A percentile compares a stretch with the other conserved stretches of the same genome.
Evolutionary conservation across 2,329 filamentous ascomycete genomes (phyloP).

Genomic region (Ophiostoma quercus): DNA sequence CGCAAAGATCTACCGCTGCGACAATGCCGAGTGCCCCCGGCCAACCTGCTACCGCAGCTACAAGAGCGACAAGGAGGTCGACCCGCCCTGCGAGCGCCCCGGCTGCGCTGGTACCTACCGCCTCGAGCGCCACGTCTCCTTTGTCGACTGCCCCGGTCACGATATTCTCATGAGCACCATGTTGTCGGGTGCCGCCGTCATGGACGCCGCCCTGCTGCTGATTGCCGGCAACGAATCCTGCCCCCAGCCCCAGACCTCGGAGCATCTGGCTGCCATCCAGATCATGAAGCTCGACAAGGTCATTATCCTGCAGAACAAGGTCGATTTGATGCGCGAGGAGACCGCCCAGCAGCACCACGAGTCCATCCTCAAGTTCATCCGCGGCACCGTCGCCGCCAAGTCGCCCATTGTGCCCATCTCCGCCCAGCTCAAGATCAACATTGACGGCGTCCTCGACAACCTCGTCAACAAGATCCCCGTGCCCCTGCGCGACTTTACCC

Average conservation of each 20-base stretch:
- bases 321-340: constrained; percentile 96
- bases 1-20: constrained; percentile 98
- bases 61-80: constrained; percentile 98
- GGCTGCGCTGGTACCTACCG: constrained; percentile 85
- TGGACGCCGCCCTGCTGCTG: constrained; percentile 93
- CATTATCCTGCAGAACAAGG: constrained; percentile 99
- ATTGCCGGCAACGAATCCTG: constrained; percentile 98
- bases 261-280: constrained; percentile 97
- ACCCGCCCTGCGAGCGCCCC: constrained; percentile 90
- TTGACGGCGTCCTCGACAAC: constrained; percentile 94
- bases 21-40: constrained; percentile 82
- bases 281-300: constrained; percentile 99
- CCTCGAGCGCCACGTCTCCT: constrained; percentile 89
- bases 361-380: constrained; percentile 96
- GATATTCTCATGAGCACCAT: constrained; percentile 99
- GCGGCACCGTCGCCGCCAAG: constrained; percentile 92
- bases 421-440: constrained; percentile 98
- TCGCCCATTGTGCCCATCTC: constrained; percentile 94
- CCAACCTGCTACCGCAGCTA: constrained; percentile 95
- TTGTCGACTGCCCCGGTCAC: constrained; percentile 98
- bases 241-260: constrained; percentile 95
- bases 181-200: constrained; percentile 98
- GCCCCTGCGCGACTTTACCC: constrained; percentile 81
- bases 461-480: constrained; percentile 94
- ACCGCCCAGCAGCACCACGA: constrained; percentile 90